Conservation (phyloP, 2,329 filamentous ascomycete genomes). For the Microcera coccophila region DNA sequence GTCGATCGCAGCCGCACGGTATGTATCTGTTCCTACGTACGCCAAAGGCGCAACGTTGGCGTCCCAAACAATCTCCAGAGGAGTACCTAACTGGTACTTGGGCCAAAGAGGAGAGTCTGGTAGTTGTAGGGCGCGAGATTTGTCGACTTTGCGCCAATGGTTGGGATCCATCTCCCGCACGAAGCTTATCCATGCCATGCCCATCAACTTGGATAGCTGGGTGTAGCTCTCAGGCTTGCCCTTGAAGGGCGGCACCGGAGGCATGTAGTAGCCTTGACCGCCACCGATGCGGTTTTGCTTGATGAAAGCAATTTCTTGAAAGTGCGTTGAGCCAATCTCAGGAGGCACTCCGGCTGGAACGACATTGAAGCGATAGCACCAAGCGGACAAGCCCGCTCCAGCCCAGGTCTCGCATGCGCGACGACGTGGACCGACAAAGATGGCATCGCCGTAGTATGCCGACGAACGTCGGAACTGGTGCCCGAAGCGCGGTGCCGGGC, state of each 20-base stretch:
- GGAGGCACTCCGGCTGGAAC: constrained; percentile 46
- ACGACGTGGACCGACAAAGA: constrained; percentile 54
- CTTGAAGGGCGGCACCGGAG: constrained; percentile 30
- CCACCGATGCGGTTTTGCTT: constrained; percentile 43
- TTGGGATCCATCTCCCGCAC: constrained; percentile 34
- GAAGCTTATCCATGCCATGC: constrained; percentile 50
- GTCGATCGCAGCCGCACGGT: neutral
- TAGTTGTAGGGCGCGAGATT: neutral
- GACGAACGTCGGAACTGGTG: constrained; percentile 51
- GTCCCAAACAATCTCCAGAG: constrained; percentile 48
- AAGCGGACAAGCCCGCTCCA: constrained; percentile 34
- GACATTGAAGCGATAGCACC: constrained; percentile 54
- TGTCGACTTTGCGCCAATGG: constrained; percentile 6
- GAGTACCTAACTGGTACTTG: constrained; percentile 36
- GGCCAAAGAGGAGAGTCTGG: constrained; percentile 36
- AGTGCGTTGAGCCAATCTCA: constrained; percentile 21
- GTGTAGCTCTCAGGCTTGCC: constrained; percentile 36
- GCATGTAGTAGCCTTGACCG: constrained; percentile 27
- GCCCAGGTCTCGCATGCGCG: constrained; percentile 51
- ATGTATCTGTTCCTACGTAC: constrained; percentile 30
- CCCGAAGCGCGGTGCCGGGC: constrained; percentile 34
- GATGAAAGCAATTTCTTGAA: constrained; percentile 26
- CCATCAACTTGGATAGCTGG: constrained; percentile 45
- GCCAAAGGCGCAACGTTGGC: constrained; percentile 39
- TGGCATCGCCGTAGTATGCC: constrained; percentile 51